A percentile compares a stretch with the other conserved stretches of the same genome.
Conservation (phyloP, 345 rosid genomes). For the Zanthoxylum bungeanum region DNA sequence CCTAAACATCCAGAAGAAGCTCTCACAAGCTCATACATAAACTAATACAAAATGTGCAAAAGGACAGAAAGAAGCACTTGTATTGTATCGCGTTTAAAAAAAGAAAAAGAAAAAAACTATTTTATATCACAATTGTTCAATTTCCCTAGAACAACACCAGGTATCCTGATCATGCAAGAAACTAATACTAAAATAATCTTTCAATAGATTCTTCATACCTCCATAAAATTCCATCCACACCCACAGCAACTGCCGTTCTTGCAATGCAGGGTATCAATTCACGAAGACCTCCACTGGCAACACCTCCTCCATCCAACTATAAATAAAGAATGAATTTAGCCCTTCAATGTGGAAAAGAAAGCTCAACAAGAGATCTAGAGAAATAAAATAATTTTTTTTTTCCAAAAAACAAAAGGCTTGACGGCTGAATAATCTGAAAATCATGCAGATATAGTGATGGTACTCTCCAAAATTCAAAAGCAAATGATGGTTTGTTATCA, state of each 20-base stretch:
- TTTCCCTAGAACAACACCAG: neutral
- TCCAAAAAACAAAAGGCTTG: neutral
- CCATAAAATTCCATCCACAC: conserved; percentile 97
- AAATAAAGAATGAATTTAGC: conserved; percentile 15
- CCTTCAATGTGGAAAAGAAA: neutral
- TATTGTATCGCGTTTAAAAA: too few relatives aligned
- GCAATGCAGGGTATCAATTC: conserved; percentile 96
- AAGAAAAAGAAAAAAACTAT: too few relatives aligned
- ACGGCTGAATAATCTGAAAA: neutral
- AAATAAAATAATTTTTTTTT: neutral
- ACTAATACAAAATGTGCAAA: neutral
- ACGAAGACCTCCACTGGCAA: conserved; percentile 99
- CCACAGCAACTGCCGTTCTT: conserved; percentile 94
- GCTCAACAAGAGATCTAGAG: neutral
- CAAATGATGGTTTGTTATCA: neutral
- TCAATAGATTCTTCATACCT: conserved; percentile 47
- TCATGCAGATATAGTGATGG: neutral
- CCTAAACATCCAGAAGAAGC: conserved; percentile 45
- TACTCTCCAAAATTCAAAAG: neutral
- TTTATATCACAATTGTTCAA: neutral
- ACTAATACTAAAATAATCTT: neutral
- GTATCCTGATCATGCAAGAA: neutral
- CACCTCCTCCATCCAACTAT: conserved; percentile 96
- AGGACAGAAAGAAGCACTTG: neutral
- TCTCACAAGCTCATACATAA: conserved; percentile 15